Conservation (phyloP, 2,329 filamentous ascomycete species). For the Fusarium sp. region DNA sequence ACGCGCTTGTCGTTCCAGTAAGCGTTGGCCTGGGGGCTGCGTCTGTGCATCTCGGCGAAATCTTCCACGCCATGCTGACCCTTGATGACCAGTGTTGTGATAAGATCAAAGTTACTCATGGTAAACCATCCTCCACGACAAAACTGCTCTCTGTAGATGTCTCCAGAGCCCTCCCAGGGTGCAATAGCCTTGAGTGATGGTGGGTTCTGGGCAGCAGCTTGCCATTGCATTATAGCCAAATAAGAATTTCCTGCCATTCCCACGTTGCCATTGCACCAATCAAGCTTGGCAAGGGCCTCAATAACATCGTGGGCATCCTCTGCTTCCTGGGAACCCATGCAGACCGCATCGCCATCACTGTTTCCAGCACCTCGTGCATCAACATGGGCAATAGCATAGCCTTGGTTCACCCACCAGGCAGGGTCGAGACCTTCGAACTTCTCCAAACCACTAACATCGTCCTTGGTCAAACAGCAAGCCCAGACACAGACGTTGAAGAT, state of each 20-base stretch:
- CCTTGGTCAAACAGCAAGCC: slow-evolving; percentile 32
- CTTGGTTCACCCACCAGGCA: slow-evolving; percentile 24
- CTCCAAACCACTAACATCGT: slow-evolving; percentile 21
- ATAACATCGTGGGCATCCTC: slow-evolving; percentile 41
- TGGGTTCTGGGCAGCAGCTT: slow-evolving; percentile 27
- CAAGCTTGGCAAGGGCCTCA: slow-evolving; percentile 45
- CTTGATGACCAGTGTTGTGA: slow-evolving; percentile 16
- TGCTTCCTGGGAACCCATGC: slow-evolving; percentile 31
- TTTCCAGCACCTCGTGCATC: slow-evolving; percentile 15
- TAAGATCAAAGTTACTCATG: slow-evolving; percentile 18
- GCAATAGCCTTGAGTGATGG: slow-evolving; percentile 33
- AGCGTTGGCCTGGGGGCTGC: not conserved
- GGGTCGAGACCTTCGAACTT: slow-evolving; percentile 31
- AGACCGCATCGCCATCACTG: slow-evolving; percentile 18
- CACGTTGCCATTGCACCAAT: slow-evolving; percentile 49
- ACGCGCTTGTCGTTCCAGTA: slow-evolving; percentile 25
- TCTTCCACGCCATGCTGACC: slow-evolving; percentile 9
- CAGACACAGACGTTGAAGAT: slow-evolving; percentile 36
- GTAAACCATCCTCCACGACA: slow-evolving; percentile 11
- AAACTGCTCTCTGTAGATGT: slow-evolving; percentile 24
- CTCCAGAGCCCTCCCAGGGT: slow-evolving; percentile 25
- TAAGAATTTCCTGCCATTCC: slow-evolving; percentile 50
- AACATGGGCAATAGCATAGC: slow-evolving; percentile 22
- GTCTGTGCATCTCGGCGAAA: slow-evolving; percentile 10
- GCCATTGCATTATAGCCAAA: slow-evolving; percentile 42